A percentile compares a stretch with the other conserved stretches of the same genome.
These are phyloP conservation scores for Prosopis cineraria DNA, from an alignment of 306 rosid genomes.

Conservation along the genomic window DNA sequence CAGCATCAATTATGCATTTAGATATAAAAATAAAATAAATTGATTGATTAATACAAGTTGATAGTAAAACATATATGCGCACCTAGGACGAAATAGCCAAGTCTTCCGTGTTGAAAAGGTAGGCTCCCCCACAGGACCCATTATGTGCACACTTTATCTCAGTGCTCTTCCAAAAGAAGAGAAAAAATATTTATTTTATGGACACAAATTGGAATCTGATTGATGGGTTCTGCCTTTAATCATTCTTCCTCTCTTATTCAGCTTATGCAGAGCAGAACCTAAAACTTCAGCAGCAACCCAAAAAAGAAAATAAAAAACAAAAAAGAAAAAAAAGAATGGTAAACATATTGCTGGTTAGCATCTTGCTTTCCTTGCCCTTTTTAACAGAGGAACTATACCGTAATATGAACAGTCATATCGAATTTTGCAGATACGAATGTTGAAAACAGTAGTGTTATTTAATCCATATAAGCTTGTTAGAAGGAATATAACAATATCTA, in stretches of 20 bases:
- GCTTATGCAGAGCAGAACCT: conserved; percentile 36
- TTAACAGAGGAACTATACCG: conserved; percentile 34
- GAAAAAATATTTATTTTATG: conserved; percentile 43
- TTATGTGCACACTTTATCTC: conserved; percentile 51
- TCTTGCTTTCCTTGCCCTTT: conserved; percentile 23
- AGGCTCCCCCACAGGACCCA: conserved; percentile 57
- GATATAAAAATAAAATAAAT: not conserved
- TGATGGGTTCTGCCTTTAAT: conserved; percentile 76
- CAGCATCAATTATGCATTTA: conserved; percentile 38
- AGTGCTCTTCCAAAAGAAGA: conserved; percentile 65
- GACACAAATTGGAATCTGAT: conserved; percentile 82
- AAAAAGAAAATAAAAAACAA: not conserved
- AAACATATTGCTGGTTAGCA: conserved; percentile 37
- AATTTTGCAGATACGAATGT: conserved; percentile 71
- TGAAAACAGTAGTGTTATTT: conserved; percentile 52
- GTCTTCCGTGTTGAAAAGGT: conserved; percentile 55
- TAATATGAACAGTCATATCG: conserved; percentile 53
- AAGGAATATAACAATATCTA: conserved; percentile 65
- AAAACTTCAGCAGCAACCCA: not conserved
- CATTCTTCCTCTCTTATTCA: conserved; percentile 56
- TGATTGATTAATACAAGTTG: conserved; percentile 42
- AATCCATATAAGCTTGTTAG: conserved; percentile 42
- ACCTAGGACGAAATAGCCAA: conserved; percentile 47
- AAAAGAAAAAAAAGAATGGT: not conserved
- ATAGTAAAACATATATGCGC: conserved; percentile 51